Evolutionary conservation across 2,329 filamentous ascomycete species (phyloP), one percentile per base, ranked within the genome.

Genomic region (Penicillium fuscoglaucum): DNA sequence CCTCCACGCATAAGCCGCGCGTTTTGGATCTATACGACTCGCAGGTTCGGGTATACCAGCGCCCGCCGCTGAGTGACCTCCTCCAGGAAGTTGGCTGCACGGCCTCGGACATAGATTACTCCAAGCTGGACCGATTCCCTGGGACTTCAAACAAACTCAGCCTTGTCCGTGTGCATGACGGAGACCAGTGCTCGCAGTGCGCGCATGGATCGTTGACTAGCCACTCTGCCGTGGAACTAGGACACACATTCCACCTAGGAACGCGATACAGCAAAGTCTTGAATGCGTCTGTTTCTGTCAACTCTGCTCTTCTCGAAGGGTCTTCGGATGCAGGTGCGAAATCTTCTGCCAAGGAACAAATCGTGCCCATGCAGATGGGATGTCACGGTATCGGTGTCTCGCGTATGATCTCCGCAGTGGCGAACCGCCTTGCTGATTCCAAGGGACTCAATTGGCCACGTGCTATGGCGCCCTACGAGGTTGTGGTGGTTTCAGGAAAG

Each of bases 371-470:
- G 69, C 86, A 96, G 64, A 99, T 99, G 95, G 95, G 95, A 55
- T 99, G 95, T 72, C 91, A 97, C 71, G 95, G 95, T 0, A 96
- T 99, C 61, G 95, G 95, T 1, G 86, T 99, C 19, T 96, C 92
- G 6, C 88, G 95, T 45, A 87, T 99, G 67, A 88, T 99, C 61
- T 92, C 89, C 9, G 91, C 95, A 1, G 86, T 95, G 0, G 93
- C 93, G 1, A 88, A 93, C 62, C 83, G 88, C 40, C 80, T 91
- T 10, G 82, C 86, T 0, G 91, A 96, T 65, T 70, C 82, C 3
- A 84, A 79, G 69, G 95, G 92, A 0, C 81, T 98, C 8, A 91
- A 91, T 67, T 99, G 95, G 95, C 95, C 95, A 0, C 82, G 87
- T 6, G 86, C 80, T 10, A 92, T 98, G 63, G 91, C 95, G 2